Conservation (phyloP, 1,284 basidiomycete genomes). For the Moesziomyces sp. region DNA sequence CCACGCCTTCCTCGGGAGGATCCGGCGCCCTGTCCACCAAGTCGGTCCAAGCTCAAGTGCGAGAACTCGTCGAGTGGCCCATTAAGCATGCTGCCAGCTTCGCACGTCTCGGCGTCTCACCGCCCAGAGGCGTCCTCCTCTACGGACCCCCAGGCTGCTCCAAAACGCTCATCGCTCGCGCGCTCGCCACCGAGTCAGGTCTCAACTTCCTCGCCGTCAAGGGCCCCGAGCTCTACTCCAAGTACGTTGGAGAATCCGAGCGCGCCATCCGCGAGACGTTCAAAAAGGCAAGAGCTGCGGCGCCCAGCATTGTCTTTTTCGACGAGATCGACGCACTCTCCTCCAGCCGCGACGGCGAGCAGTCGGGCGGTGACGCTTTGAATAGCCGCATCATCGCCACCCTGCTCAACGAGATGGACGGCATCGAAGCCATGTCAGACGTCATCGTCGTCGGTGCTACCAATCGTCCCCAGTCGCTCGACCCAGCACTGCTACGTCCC, state of each 20-base stretch:
- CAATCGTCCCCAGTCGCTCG: slow-evolving; percentile 92
- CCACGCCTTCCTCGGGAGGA: slow-evolving; percentile 26
- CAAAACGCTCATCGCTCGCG: slow-evolving; percentile 93
- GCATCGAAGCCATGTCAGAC: slow-evolving; percentile 89
- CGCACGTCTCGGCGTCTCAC: slow-evolving; percentile 83
- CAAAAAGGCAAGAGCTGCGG: slow-evolving; percentile 88
- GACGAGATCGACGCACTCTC: slow-evolving; percentile 98
- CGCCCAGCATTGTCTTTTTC: slow-evolving; percentile 96
- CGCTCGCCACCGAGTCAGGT: slow-evolving; percentile 92
- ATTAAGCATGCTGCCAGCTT: slow-evolving; percentile 86
- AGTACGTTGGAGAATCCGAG: slow-evolving; percentile 97
- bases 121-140: slow-evolving; percentile 88
- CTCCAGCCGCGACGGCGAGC: slow-evolving; percentile 76
- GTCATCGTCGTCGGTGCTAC: slow-evolving; percentile 96
- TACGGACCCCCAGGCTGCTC: slow-evolving; percentile 98
- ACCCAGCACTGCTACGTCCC: slow-evolving; percentile 92
- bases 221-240: slow-evolving; percentile 95
- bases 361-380: slow-evolving; percentile 72
- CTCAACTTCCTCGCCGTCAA: slow-evolving; percentile 98
- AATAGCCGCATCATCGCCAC: slow-evolving; percentile 90
- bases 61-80: slow-evolving; percentile 81
- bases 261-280: slow-evolving; percentile 94
- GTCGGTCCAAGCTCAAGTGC: slow-evolving; percentile 56
- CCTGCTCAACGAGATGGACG: slow-evolving; percentile 95
- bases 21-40: slow-evolving; percentile 36